Evolutionary conservation across 2,329 filamentous ascomycete genomes (phyloP).

Genomic region (Pyrenophora tritici-repentis): DNA sequence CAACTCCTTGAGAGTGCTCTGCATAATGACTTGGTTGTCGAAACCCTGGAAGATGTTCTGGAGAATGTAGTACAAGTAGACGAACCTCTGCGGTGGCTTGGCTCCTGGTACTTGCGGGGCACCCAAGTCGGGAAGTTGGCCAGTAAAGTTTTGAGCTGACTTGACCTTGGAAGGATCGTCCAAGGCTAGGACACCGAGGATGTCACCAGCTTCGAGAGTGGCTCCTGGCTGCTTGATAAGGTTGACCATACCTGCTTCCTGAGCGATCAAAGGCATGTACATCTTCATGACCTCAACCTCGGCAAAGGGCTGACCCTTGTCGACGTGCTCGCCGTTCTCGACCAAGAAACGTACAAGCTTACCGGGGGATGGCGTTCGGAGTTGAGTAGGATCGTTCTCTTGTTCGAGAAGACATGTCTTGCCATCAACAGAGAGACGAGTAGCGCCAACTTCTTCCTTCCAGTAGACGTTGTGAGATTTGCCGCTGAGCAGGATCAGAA

Average conservation of each 20-base stretch:
- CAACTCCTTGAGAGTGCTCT: conserved; percentile 79
- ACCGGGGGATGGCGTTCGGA: conserved; percentile 90
- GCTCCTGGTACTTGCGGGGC: conserved; percentile 83
- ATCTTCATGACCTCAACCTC: conserved; percentile 99
- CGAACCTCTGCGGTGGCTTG: conserved; percentile 90
- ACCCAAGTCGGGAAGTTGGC: conserved; percentile 85
- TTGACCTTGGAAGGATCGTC: conserved; percentile 97
- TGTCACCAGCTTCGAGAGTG: conserved; percentile 96
- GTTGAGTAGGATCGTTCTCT: conserved; percentile 97
- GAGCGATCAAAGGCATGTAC: conserved; percentile 98
- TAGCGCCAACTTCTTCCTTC: conserved; percentile 98
- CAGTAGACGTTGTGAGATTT: conserved; percentile 99
- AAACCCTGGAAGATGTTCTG: conserved; percentile 89
- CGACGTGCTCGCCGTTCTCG: conserved; percentile 91
- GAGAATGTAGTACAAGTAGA: conserved; percentile 75
- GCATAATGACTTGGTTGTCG: conserved; percentile 98
- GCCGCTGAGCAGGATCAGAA: conserved; percentile 86
- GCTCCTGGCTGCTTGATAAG: conserved; percentile 98
- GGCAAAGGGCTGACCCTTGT: conserved; percentile 88
- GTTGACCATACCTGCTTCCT: conserved; percentile 95
- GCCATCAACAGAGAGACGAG: conserved; percentile 92
- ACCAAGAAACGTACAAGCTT: conserved; percentile 98
- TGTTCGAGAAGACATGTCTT: conserved; percentile 98
- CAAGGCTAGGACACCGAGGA: conserved; percentile 93
- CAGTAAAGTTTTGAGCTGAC: conserved; percentile 91